A percentile compares a stretch with the other conserved stretches of the same genome.
phyloP scores from a whole-genome alignment of 2,329 filamentous ascomycete genomes.

The Balansia obtecta region DNA sequence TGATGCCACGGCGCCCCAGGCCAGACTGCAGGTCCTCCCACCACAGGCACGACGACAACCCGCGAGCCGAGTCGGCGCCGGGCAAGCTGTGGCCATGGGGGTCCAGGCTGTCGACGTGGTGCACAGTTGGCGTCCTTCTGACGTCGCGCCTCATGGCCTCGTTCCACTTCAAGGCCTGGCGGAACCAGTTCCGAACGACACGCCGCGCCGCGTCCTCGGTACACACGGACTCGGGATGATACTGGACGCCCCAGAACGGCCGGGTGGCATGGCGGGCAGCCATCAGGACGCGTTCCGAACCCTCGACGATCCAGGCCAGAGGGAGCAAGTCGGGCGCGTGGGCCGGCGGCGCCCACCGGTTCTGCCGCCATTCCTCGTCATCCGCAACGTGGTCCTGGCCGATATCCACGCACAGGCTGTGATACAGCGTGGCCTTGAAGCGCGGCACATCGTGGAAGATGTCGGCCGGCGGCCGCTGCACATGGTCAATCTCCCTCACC shows the following conservation, averaged over 20 bases:
- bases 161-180: conserved; percentile 50
- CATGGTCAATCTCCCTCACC: conserved; percentile 54
- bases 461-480: conserved; percentile 26
- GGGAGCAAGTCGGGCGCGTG: conserved; percentile 34
- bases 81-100: conserved; percentile 7
- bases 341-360: conserved; percentile 26
- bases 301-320: conserved; percentile 49
- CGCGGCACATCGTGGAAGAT: conserved; percentile 51
- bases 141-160: conserved; percentile 13
- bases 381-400: conserved; percentile 31
- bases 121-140: background rate
- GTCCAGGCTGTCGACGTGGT: conserved; percentile 12
- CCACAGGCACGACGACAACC: conserved; percentile 12
- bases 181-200: conserved; percentile 68
- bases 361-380: conserved; percentile 21
- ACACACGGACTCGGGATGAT: conserved; percentile 82
- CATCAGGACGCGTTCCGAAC: conserved; percentile 55
- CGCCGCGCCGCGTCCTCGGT: conserved; percentile 54
- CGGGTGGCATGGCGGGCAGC: conserved; percentile 52
- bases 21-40: conserved; percentile 13
- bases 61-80: conserved; percentile 10
- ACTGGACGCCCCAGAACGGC: conserved; percentile 81
- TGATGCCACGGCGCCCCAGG: conserved; percentile 18
- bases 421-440: conserved; percentile 66
- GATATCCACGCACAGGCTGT: conserved; percentile 47